A percentile compares a stretch with the other conserved stretches of the same genome.
Conservation (phyloP, 2,329 filamentous ascomycete genomes). For the Xylaria sp. region DNA sequence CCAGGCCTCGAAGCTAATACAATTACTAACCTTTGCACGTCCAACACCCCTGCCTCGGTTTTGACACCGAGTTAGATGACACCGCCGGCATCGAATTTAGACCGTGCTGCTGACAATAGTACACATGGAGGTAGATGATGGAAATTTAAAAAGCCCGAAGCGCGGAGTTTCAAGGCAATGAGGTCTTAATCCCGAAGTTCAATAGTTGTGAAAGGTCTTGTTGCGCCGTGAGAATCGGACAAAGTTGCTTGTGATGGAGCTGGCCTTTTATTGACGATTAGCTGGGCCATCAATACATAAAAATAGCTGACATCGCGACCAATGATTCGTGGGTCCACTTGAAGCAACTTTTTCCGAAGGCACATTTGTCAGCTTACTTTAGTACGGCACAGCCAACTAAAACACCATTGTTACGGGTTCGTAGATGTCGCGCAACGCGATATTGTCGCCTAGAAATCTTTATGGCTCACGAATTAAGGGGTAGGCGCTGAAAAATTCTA, state of each 20-base stretch:
- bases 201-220: not conserved
- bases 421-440: not conserved
- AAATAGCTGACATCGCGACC: constrained; percentile 7
- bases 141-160: constrained; percentile 8
- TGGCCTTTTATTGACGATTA: constrained; percentile 25
- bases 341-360: constrained; percentile 40
- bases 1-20: not conserved
- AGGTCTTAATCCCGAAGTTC: constrained; percentile 19
- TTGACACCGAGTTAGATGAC: constrained; percentile 10
- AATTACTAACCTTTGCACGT: constrained; percentile 44
- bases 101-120: not conserved
- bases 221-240: constrained; percentile 19
- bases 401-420: not conserved
- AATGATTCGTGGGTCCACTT: constrained; percentile 25
- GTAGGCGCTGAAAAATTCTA: not conserved
- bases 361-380: constrained; percentile 29
- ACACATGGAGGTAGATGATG: not conserved
- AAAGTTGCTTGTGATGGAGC: constrained; percentile 36
- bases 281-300: not conserved
- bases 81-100: not conserved
- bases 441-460: not conserved
- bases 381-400: not conserved
- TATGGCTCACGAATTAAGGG: not conserved
- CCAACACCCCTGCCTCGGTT: constrained; percentile 39
- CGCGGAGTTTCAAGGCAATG: not conserved